Conservation (phyloP, 2,329 filamentous ascomycete species). For the Nannizzia gypsea region DNA sequence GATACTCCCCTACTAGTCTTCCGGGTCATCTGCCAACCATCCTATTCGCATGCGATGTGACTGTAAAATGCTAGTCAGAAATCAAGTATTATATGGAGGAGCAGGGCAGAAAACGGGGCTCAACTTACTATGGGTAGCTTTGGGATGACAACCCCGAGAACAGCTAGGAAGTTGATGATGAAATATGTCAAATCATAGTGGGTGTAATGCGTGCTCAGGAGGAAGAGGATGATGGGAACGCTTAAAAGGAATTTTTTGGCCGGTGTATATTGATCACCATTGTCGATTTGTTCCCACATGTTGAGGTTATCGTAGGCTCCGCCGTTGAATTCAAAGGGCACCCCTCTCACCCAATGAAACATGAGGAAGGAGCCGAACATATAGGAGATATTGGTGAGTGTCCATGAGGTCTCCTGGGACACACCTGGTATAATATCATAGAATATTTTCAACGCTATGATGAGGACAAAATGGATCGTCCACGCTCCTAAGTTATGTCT, state of each 20-base stretch:
- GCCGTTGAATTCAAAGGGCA: conserved; percentile 97
- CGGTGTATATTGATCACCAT: conserved; percentile 95
- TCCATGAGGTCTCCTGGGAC: conserved; percentile 97
- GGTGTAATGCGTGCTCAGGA: conserved; percentile 96
- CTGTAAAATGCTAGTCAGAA: conserved; percentile 32
- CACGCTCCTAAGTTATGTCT: conserved; percentile 61
- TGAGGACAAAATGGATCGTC: conserved; percentile 93
- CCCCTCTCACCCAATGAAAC: conserved; percentile 97
- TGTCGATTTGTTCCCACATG: conserved; percentile 99
- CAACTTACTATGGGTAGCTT: conserved; percentile 83
- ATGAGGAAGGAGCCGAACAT: conserved; percentile 98
- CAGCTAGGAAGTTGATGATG: conserved; percentile 89
- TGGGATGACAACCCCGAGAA: conserved; percentile 84
- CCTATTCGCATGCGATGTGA: conserved; percentile 69
- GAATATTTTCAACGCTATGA: conserved; percentile 82
- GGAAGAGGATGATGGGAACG: conserved; percentile 86
- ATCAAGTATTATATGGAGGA: conserved; percentile 7
- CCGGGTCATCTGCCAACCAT: conserved; percentile 57
- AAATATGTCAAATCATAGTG: conserved; percentile 97
- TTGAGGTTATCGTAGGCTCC: conserved; percentile 98
- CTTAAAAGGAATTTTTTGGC: conserved; percentile 96
- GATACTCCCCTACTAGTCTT: conserved; percentile 22
- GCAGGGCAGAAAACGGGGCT: background rate
- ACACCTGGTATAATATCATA: conserved; percentile 95
- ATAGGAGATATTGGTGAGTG: conserved; percentile 95